Evolutionary conservation across 768 basidiomycete genomes (phyloP).

Genomic region (Multifurca ochricompacta): DNA sequence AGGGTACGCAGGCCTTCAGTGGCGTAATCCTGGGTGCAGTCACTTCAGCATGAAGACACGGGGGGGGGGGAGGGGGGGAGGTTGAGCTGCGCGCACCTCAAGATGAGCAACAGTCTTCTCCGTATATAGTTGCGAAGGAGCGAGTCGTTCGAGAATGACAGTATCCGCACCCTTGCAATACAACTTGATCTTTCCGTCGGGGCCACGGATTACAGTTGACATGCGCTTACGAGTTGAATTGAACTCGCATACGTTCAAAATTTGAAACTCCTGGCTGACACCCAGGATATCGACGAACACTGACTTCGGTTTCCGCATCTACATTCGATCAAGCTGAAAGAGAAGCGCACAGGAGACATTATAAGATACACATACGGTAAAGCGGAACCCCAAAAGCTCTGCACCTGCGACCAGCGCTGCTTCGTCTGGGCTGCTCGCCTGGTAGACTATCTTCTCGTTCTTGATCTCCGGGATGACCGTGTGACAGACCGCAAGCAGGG

Average conservation of each 20-base stretch:
- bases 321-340: slow-evolving; percentile 23
- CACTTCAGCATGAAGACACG: neutral
- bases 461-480: slow-evolving; percentile 94
- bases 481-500: slow-evolving; percentile 81
- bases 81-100: slow-evolving; percentile 47
- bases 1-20: slow-evolving; percentile 95
- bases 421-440: slow-evolving; percentile 97
- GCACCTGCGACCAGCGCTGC: slow-evolving; percentile 94
- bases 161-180: slow-evolving; percentile 98
- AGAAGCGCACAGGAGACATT: neutral
- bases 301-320: slow-evolving; percentile 95
- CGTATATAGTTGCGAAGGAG: slow-evolving; percentile 72
- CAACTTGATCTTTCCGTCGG: slow-evolving; percentile 87
- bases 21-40: slow-evolving; percentile 69
- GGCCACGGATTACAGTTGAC: slow-evolving; percentile 86
- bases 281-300: slow-evolving; percentile 83
- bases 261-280: slow-evolving; percentile 68
- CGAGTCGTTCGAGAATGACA: slow-evolving; percentile 90
- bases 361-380: slow-evolving; percentile 58
- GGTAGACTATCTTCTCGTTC: slow-evolving; percentile 86
- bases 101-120: slow-evolving; percentile 86
- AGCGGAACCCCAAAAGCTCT: slow-evolving; percentile 84
- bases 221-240: slow-evolving; percentile 97
- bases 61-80: neutral
- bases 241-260: slow-evolving; percentile 97